Percentiles rank a stretch among this genome's conserved stretches.
phyloP scores from a whole-genome alignment of 2,329 filamentous ascomycete genomes.

The Xylariomycetidae sp. region DNA sequence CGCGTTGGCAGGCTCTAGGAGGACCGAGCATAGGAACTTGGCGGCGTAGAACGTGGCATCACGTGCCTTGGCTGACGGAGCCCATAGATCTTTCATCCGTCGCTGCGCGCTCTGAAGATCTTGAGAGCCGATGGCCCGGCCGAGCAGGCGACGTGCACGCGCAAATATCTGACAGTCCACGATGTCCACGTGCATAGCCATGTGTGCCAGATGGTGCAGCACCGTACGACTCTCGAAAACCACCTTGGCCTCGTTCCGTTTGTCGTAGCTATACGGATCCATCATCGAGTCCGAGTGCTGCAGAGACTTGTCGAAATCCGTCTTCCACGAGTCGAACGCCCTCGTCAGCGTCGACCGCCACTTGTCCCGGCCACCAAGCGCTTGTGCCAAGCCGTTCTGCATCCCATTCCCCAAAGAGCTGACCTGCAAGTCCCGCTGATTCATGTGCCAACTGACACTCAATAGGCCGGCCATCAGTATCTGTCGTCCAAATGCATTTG shows the following conservation, averaged over 20 bases:
- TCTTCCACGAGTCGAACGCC: conserved; percentile 91
- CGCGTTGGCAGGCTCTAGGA: conserved; percentile 52
- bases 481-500: conserved; percentile 87
- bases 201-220: conserved; percentile 88
- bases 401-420: conserved; percentile 72
- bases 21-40: conserved; percentile 79
- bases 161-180: conserved; percentile 98
- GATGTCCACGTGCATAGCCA: conserved; percentile 96
- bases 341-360: conserved; percentile 81
- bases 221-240: conserved; percentile 86
- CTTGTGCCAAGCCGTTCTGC: too few relatives aligned
- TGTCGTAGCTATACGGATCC: conserved; percentile 51
- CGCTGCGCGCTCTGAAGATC: conserved; percentile 76
- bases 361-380: conserved; percentile 80
- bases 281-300: conserved; percentile 48
- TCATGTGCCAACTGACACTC: conserved; percentile 96
- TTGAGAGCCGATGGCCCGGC: conserved; percentile 73
- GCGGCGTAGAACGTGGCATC: conserved; percentile 91
- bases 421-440: conserved; percentile 88
- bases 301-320: conserved; percentile 80
- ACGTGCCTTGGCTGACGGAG: conserved; percentile 76
- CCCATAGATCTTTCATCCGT: conserved; percentile 85
- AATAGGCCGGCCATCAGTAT: conserved; percentile 91
- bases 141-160: conserved; percentile 75
- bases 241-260: conserved; percentile 56